Conservation (phyloP, 768 basidiomycete genomes). For the Mrakia blollopis region DNA sequence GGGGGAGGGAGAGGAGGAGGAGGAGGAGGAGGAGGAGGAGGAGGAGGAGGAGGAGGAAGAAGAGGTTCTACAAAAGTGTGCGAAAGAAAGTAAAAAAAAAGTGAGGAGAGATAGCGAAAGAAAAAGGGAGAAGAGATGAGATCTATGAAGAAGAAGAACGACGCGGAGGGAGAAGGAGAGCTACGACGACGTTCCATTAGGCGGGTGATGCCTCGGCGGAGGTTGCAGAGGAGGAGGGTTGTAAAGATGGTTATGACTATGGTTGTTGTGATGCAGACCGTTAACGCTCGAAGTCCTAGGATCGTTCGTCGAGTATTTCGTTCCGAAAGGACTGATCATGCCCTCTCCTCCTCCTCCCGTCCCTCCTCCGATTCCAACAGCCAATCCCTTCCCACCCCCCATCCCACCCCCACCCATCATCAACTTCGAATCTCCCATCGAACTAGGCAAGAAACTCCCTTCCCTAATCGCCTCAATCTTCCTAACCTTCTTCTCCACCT, state of each 20-base stretch:
- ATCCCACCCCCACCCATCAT: not conserved
- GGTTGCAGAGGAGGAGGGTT: not conserved
- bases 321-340: slow-evolving; percentile 2
- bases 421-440: slow-evolving; percentile 16
- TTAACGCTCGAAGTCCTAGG: not conserved
- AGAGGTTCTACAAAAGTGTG: no score
- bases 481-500: slow-evolving; percentile 81
- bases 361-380: no score
- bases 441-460: slow-evolving; percentile 38
- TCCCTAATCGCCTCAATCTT: slow-evolving; percentile 45
- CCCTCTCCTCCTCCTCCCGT: no score
- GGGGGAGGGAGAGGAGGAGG: no score
- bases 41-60: no score
- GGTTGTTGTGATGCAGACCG: not conserved
- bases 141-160: no score
- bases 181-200: not conserved
- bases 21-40: no score
- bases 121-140: no score
- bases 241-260: not conserved
- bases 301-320: not conserved
- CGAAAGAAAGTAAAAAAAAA: no score
- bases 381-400: no score
- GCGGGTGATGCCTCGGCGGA: not conserved
- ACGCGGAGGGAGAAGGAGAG: not conserved
- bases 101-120: no score